A percentile compares a stretch with the other conserved stretches of the same genome.
phyloP scores from a whole-genome alignment of 306 rosid species.

The Begonia fuchsioides region DNA sequence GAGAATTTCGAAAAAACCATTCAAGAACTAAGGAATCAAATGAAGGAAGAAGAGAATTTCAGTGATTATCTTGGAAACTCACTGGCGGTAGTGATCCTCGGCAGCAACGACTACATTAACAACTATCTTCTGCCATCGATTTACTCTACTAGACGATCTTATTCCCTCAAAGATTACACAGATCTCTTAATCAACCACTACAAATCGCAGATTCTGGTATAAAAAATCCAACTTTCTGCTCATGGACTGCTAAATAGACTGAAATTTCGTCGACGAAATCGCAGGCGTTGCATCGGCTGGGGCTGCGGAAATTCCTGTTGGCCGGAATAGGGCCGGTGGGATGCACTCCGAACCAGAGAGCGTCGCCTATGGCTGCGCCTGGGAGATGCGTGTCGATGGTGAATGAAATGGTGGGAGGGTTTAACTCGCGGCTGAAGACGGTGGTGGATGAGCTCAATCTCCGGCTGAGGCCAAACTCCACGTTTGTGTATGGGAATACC shows the following conservation, averaged over 20 bases:
- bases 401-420: slow-evolving; percentile 41
- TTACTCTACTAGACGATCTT: slow-evolving; percentile 25
- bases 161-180: slow-evolving; percentile 26
- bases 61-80: slow-evolving; percentile 22
- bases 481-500: slow-evolving; percentile 39
- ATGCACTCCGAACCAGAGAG: slow-evolving; percentile 55
- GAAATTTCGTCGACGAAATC: neutral
- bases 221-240: no score
- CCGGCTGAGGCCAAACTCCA: slow-evolving; percentile 21
- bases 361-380: slow-evolving; percentile 12
- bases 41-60: slow-evolving; percentile 16
- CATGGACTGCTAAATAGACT: neutral
- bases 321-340: slow-evolving; percentile 72
- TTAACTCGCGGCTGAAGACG: slow-evolving; percentile 38
- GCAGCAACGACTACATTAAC: slow-evolving; percentile 61
- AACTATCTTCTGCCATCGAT: slow-evolving; percentile 37
- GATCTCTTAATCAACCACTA: slow-evolving; percentile 37
- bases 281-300: slow-evolving; percentile 32
- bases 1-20: slow-evolving; percentile 26
- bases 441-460: slow-evolving; percentile 30
- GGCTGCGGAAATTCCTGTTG: slow-evolving; percentile 43
- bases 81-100: slow-evolving; percentile 22
- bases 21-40: slow-evolving; percentile 18
- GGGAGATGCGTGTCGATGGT: slow-evolving; percentile 45
- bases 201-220: slow-evolving; percentile 25